A percentile compares a stretch with the other conserved stretches of the same genome.
These are phyloP conservation scores for Taphrina communis DNA, from an alignment of 1,139 yeast genomes.

Conservation along the genomic window DNA sequence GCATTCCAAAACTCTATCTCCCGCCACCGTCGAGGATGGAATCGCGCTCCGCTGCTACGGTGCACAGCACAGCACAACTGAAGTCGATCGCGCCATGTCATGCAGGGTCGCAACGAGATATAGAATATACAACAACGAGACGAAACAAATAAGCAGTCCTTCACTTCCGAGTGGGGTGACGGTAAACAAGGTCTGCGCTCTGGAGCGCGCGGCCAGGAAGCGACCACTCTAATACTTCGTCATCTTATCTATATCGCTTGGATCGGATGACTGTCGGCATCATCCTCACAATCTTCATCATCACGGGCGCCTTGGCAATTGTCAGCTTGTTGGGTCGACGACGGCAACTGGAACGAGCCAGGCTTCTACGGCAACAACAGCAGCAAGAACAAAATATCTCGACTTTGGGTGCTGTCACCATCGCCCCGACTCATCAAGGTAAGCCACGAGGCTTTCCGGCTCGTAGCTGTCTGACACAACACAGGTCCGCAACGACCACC, in stretches of 20 bases:
- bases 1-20: not conserved
- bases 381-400: not conserved
- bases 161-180: too few species aligned
- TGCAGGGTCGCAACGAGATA: too few species aligned
- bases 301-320: conserved; percentile 10
- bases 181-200: too few species aligned
- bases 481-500: conserved; percentile 4
- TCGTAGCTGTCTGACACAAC: not conserved
- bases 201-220: too few species aligned
- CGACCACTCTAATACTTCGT: too few species aligned
- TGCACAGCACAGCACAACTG: too few species aligned
- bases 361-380: not conserved
- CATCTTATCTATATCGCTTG: not conserved
- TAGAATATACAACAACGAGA: not conserved
- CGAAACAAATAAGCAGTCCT: not conserved
- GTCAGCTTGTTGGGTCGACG: conserved; percentile 15
- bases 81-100: too few species aligned
- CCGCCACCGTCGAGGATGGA: not conserved
- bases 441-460: not conserved
- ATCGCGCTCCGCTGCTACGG: too few species aligned
- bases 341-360: conserved; percentile 1
- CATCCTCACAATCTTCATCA: conserved; percentile 3
- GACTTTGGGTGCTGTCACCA: not conserved
- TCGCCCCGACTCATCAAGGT: not conserved
- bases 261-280: conserved; percentile 13